Percentiles rank a stretch among this genome's conserved stretches.
Evolutionary conservation across 208 protist genomes (phyloP).

Genomic region (Trypanosoma theileri): DNA sequence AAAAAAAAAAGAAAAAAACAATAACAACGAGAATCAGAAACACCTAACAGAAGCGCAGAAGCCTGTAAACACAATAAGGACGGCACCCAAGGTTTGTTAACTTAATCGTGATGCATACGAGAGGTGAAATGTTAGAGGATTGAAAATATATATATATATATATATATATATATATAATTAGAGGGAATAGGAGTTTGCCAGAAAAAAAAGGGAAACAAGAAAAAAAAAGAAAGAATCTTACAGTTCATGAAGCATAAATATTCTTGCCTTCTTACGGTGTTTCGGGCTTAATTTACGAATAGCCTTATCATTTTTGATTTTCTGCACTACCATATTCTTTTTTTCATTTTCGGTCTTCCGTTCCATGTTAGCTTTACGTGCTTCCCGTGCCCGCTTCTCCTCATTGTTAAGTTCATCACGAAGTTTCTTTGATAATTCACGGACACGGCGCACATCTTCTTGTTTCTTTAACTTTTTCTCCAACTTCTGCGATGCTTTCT

Average conservation of each 20-base stretch:
- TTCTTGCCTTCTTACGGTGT: constrained; percentile 82
- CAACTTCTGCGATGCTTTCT: constrained; percentile 42
- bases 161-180: no score
- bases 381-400: constrained; percentile 66
- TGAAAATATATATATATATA: no score
- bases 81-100: no score
- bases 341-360: constrained; percentile 85
- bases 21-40: no score
- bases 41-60: no score
- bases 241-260: constrained; percentile 90
- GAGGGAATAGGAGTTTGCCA: neutral
- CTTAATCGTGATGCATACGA: no score
- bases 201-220: neutral
- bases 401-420: constrained; percentile 85
- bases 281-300: constrained; percentile 89
- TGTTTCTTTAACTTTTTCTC: constrained; percentile 82
- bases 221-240: constrained; percentile 22
- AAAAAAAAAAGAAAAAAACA: no score
- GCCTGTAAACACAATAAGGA: no score
- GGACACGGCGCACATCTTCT: constrained; percentile 57
- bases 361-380: constrained; percentile 80
- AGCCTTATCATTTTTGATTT: constrained; percentile 88
- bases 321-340: constrained; percentile 92
- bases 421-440: constrained; percentile 63
- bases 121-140: no score